A percentile compares a stretch with the other conserved stretches of the same genome.
Conservation (phyloP, 768 basidiomycete genomes). For the Baorangia bicolor region DNA sequence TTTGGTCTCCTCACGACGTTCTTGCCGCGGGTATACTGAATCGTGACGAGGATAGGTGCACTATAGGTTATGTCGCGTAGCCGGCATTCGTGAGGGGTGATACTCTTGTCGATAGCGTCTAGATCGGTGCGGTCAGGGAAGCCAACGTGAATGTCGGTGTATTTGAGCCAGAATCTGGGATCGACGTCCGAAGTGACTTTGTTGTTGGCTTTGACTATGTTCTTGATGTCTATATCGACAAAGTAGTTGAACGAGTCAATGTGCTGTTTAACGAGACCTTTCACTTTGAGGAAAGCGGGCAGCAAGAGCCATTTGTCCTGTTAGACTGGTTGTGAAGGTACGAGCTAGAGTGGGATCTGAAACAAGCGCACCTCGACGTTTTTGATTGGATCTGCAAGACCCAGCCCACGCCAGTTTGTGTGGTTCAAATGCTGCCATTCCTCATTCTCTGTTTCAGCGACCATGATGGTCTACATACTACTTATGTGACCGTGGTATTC, state of each 20-base stretch:
- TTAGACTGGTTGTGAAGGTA: background rate
- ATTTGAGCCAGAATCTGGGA: constrained; percentile 95
- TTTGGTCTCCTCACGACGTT: constrained; percentile 80
- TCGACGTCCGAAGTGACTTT: constrained; percentile 96
- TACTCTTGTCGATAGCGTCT: constrained; percentile 70
- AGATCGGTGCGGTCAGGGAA: constrained; percentile 88
- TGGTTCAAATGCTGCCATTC: constrained; percentile 61
- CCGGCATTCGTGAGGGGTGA: constrained; percentile 97
- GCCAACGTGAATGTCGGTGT: constrained; percentile 92
- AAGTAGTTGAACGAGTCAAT: constrained; percentile 99
- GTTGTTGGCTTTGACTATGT: constrained; percentile 91
- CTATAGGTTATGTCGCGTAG: constrained; percentile 93
- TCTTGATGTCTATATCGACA: constrained; percentile 95
- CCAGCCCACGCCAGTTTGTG: constrained; percentile 71
- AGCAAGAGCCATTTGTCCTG: constrained; percentile 99
- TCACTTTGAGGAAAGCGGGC: constrained; percentile 95
- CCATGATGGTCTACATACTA: too few relatives aligned
- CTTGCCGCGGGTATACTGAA: constrained; percentile 92
- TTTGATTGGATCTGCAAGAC: constrained; percentile 88
- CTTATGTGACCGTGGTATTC: too few relatives aligned
- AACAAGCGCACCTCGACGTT: constrained; percentile 72
- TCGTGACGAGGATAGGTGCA: constrained; percentile 89
- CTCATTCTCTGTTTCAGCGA: constrained; percentile 29
- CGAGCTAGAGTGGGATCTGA: background rate
- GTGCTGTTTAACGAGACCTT: constrained; percentile 98